phyloP scores from a whole-genome alignment of 495 filamentous ascomycete genomes.

The Gamarada debralockiae region DNA sequence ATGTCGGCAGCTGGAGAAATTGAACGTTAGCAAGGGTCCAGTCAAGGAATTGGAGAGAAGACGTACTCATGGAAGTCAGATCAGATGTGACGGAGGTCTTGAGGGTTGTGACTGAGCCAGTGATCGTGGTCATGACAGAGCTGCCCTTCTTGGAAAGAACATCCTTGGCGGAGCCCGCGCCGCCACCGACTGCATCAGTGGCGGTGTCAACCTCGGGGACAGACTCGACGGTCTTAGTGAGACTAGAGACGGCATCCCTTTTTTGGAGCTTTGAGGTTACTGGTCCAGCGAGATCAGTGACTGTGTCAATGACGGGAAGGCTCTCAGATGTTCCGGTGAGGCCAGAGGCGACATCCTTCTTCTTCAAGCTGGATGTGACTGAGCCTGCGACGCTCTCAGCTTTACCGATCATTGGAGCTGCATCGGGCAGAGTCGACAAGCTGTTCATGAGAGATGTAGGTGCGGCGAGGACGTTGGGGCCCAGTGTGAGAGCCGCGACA shows the following conservation, averaged over 20 bases:
- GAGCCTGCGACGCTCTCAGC: background rate
- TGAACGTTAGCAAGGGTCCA: background rate
- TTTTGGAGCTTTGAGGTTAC: background rate
- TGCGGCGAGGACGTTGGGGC: background rate
- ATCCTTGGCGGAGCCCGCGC: background rate
- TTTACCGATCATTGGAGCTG: background rate
- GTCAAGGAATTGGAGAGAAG: background rate
- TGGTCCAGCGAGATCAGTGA: background rate
- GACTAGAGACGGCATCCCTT: too few relatives aligned
- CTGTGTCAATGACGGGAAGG: background rate
- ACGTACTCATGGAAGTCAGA: background rate
- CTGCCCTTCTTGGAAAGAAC: background rate
- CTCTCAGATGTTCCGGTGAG: too few relatives aligned
- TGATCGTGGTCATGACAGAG: background rate
- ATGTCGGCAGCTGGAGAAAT: background rate
- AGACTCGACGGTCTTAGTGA: background rate
- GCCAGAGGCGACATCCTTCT: too few relatives aligned
- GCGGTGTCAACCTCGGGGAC: background rate
- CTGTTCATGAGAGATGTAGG: background rate
- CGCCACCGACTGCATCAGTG: background rate
- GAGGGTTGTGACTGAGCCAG: background rate
- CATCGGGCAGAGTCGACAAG: background rate
- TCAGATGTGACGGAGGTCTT: background rate
- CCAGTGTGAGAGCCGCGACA: constrained; percentile 1
- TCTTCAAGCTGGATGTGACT: background rate